Base-by-base conservation (phyloP, 2,329 filamentous ascomycete species). In the Trichoderma lentiforme region DNA sequence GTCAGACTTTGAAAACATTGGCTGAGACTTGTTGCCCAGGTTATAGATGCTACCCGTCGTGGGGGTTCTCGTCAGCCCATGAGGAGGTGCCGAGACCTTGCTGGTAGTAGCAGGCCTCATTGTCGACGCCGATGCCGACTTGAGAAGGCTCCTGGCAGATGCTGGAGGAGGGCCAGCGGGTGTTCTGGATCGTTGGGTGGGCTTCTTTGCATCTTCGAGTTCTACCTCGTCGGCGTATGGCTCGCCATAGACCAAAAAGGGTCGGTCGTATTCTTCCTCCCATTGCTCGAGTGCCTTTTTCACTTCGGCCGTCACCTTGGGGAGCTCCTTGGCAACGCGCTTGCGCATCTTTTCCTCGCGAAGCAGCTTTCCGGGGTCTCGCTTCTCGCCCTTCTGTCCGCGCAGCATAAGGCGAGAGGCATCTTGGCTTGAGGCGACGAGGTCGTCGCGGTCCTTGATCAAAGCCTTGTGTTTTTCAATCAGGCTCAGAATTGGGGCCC, bases 301-400 rank as follows among this genome's bases (percentile, higher is more conserved):
- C 72, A 99, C 84, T n/a, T 98, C 94, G 0, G 87, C 88, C 72
- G 95, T 91, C 57, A 99, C 87, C 84, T 97, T 98, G 71, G 96
- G 96, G 34, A 99, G 85, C 79, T 99, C 96, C 82, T 98, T 99
- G 30, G 95, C 89, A 74, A 99, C 98, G 72, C 95, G 89, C 88
- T 99, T 99, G 73, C 96, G 91, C 93, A 97, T 97, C 87, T 98
- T 99, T 84, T 99, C 96, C 80, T 99, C 96, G 34, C 96, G 89
- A 67, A 99, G 86, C 18, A 99, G 87, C 83, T 97, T 96, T 65
- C 94, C 95, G 3, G 96, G 96, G 79, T 99, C 96, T 74, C 97
- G 93, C 82, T 91, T 93, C 84, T 98, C 95, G 70, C 95, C 95
- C 83, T 97, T 97, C 76, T 94, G 91, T 3, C 95, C 95, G 73